Evolutionary conservation across 192 early-diverging fungal genomes (phyloP).

Genomic region (Coemansia sp.): DNA sequence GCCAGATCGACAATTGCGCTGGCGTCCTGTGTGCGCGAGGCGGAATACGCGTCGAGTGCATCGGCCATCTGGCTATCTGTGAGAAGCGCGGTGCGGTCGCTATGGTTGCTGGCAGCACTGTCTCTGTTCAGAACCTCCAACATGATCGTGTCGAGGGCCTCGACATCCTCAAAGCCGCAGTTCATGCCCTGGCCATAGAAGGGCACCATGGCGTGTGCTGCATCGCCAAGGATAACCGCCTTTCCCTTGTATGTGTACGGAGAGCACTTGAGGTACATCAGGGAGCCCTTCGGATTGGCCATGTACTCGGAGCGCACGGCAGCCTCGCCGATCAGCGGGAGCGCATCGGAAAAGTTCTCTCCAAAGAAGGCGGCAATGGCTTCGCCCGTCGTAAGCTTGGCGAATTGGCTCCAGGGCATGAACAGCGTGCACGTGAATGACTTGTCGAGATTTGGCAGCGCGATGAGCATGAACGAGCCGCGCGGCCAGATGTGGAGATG

Average conservation of each 20-base stretch:
- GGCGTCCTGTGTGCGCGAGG: conserved; percentile 68
- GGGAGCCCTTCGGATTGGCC: conserved; percentile 77
- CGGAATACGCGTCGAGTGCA: conserved; percentile 76
- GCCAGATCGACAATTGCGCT: conserved; percentile 92
- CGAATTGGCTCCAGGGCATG: conserved; percentile 88
- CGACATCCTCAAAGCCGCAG: conserved; percentile 94
- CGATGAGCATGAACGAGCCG: conserved; percentile 97
- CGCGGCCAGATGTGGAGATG: conserved; percentile 98
- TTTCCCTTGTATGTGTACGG: conserved; percentile 84
- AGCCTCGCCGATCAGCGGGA: conserved; percentile 75
- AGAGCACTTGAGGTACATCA: conserved; percentile 80
- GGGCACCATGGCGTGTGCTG: conserved; percentile 98
- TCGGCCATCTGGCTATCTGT: conserved; percentile 47
- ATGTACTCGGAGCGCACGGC: conserved; percentile 75
- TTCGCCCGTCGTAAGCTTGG: conserved; percentile 61
- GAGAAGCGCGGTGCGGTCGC: conserved; percentile 30
- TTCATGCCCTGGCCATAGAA: conserved; percentile 99
- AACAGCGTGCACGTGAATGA: conserved; percentile 97
- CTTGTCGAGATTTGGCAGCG: conserved; percentile 89
- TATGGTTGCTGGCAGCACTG: conserved; percentile 17
- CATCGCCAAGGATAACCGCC: conserved; percentile 86
- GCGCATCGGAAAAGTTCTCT: conserved; percentile 72
- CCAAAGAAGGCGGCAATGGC: conserved; percentile 73
- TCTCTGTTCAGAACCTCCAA: conserved; percentile 55
- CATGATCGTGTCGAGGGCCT: conserved; percentile 59